phyloP scores from a whole-genome alignment of 2,329 filamentous ascomycete species.

The Teratosphaeria destructans region DNA sequence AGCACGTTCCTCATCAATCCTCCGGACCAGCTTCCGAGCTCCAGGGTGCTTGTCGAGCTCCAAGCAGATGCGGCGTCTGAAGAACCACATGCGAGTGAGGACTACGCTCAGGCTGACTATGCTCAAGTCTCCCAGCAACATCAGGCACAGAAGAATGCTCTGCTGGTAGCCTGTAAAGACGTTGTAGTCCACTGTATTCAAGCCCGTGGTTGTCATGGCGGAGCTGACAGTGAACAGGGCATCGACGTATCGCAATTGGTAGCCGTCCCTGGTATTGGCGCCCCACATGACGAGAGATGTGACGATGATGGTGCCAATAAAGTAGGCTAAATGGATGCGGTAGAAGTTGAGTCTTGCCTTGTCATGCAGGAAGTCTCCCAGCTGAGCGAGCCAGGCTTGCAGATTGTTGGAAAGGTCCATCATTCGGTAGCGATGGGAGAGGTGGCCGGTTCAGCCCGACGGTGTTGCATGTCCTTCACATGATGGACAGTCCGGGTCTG shows the following conservation, averaged over 20 bases:
- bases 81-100: conserved; percentile 5
- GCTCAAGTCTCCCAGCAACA: conserved; percentile 8
- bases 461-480: not conserved
- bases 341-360: conserved; percentile 4
- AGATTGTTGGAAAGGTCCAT: not conserved
- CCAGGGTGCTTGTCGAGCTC: not conserved
- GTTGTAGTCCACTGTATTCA: conserved; percentile 9
- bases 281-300: conserved; percentile 10
- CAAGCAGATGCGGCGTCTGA: conserved; percentile 4
- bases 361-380: not conserved
- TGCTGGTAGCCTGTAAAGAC: conserved; percentile 9
- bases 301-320: conserved; percentile 8
- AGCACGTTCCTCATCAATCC: conserved; percentile 2
- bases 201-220: conserved; percentile 10
- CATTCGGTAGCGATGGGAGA: not conserved
- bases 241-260: conserved; percentile 7
- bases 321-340: conserved; percentile 10
- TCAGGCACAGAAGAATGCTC: conserved; percentile 7
- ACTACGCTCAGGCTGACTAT: conserved; percentile 9
- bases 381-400: not conserved
- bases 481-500: not conserved
- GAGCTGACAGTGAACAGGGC: conserved; percentile 9
- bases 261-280: conserved; percentile 3
- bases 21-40: not conserved
- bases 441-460: not conserved